Evolutionary conservation across 257 asterid species (phyloP), one percentile per base, ranked within the genome.

Genomic region (Solanum verrucosum): DNA sequence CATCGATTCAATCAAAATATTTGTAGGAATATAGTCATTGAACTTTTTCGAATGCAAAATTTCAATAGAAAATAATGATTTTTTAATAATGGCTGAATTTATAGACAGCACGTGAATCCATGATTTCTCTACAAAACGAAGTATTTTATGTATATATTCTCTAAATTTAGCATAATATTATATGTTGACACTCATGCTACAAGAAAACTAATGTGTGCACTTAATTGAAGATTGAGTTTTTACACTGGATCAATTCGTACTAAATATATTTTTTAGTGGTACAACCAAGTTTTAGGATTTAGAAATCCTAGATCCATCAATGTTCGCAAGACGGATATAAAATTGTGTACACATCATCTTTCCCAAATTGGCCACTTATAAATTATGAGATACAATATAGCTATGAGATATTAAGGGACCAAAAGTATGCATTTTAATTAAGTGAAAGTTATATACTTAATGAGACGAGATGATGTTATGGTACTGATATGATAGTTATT

Each of bases 401-500:
- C 0, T 20, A 73, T 18, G 16, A 35, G 3, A n/a, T 9, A 20
- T 63, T 27, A 15, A 40, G 20, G 7, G 37, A 42, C 7, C n/a
- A 78, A 42, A 13, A 78, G 0, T 16, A 15, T 46, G 7, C 38
- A 42, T 42, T 73, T 73, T 35, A 37, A 16, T 16, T 72, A 72
- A 33, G 7, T 72, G 79, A 18, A 72, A 72, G 44, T n/a, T 11
- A 67, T 12, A 67, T 67, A 67, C 34, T 67, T 67, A 25, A 65
- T 10, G 10, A 21, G 70, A 23, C 82, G 37, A 34, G 73, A 12
- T 85, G 87, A 46, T 88, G 87, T 74, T 92, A 92, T 89, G 91
- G 74, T 86, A 40, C 8, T 78, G 65, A 79, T 18, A 78, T 87
- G 92, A 90, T 86, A 87, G 92, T 59, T 91, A n/a, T n/a, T 63